These are phyloP conservation scores for Hortiboletus flavorubellus DNA, from an alignment of 768 basidiomycete species.

Conservation along the genomic window DNA sequence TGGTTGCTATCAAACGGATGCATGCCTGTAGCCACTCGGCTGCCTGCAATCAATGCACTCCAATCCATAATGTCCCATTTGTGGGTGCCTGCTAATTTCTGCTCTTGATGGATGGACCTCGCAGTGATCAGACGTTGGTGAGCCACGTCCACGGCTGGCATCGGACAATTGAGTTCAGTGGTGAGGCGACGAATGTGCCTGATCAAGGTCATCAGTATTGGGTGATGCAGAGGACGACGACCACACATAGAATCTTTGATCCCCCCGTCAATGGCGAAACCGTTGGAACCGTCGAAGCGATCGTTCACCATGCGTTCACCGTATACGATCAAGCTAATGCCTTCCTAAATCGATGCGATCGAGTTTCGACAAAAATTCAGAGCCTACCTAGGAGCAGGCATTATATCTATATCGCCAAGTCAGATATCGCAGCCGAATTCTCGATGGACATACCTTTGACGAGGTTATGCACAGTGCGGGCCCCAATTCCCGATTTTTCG, in stretches of 20 bases:
- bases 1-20: conserved; percentile 39
- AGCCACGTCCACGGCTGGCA: conserved; percentile 70
- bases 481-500: conserved; percentile 78
- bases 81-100: conserved; percentile 42
- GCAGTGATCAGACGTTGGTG: conserved; percentile 79
- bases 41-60: conserved; percentile 77
- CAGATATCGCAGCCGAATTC: conserved; percentile 13
- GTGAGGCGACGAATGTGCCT: conserved; percentile 71
- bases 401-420: conserved; percentile 44
- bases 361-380: background rate
- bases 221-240: background rate
- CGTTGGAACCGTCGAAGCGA: conserved; percentile 67
- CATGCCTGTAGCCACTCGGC: conserved; percentile 71
- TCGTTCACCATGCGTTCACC: conserved; percentile 69
- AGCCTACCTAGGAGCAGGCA: conserved; percentile 61
- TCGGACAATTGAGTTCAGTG: conserved; percentile 60
- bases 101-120: conserved; percentile 60
- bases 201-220: conserved; percentile 4
- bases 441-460: conserved; percentile 49
- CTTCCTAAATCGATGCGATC: background rate
- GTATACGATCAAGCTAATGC: conserved; percentile 49
- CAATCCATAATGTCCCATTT: conserved; percentile 70
- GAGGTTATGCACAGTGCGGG: conserved; percentile 51
- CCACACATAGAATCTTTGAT: conserved; percentile 74
- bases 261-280: conserved; percentile 83